These are phyloP conservation scores for Castanea mollissima DNA, from an alignment of 306 rosid species.

Conservation along the genomic window DNA sequence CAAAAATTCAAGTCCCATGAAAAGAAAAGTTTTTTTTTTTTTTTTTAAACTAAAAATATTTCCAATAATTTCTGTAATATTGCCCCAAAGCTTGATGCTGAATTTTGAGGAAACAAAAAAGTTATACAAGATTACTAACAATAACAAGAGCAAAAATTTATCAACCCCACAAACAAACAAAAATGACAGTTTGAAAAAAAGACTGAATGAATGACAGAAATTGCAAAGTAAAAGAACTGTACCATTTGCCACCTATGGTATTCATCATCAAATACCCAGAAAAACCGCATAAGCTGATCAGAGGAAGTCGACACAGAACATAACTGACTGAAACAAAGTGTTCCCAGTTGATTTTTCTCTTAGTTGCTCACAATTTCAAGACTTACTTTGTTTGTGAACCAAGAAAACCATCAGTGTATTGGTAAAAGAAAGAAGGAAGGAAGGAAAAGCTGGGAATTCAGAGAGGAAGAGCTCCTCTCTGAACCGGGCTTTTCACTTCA, in stretches of 20 bases:
- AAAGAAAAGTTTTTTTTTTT: background rate
- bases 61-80: background rate
- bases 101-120: background rate
- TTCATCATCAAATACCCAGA: slow-evolving; percentile 24
- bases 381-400: background rate
- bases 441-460: slow-evolving; percentile 36
- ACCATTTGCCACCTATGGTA: slow-evolving; percentile 40
- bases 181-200: background rate
- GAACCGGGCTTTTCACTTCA: slow-evolving; percentile 37
- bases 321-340: slow-evolving; percentile 19
- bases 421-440: background rate
- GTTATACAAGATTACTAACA: background rate
- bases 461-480: slow-evolving; percentile 47
- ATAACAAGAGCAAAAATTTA: background rate
- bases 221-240: slow-evolving; percentile 15
- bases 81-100: slow-evolving; percentile 10
- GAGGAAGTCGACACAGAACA: slow-evolving; percentile 40
- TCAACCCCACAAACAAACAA: slow-evolving; percentile 9
- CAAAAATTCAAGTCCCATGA: background rate
- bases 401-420: background rate
- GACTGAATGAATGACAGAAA: background rate
- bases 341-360: background rate
- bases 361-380: slow-evolving; percentile 15
- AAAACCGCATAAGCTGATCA: slow-evolving; percentile 27
- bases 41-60: background rate